Evolutionary conservation across 169 alveolate genomes (phyloP), one percentile per base, ranked within the genome.

Genomic region (Neospora caninum): DNA sequence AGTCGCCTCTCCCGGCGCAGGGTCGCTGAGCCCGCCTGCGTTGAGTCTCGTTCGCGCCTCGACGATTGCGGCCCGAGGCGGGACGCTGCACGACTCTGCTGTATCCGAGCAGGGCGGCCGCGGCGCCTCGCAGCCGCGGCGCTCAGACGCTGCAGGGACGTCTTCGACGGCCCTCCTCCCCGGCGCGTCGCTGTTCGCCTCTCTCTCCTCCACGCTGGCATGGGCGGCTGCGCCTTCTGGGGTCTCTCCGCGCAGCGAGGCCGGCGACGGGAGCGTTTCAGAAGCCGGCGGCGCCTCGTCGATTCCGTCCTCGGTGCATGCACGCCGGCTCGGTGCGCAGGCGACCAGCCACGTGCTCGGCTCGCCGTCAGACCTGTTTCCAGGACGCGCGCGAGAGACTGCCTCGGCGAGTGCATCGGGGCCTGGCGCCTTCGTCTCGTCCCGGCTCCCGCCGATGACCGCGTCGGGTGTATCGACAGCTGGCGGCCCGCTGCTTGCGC

Each of bases 161-260:
- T 49, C 58, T 49, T 64, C 87, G 45, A 0, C 87, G 42, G 7
- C 39, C 0, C 87, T 78, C n/a, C 45, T 9, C 2, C 43, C 89
- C 38, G 54, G 49, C 31, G 4, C 88, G 16, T 82, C 89, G 67
- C 49, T 82, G 10, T 82, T 82, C 38, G 89, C 89, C 34, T 43
- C 89, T 10, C 67, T 82, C 41, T 27, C 70, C 31, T 25, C 89
- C 18, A 42, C 67, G 39, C 38, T 82, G 89, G 13, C 89, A 13
- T 82, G 89, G 89, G 54, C 89, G 2, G 89, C 67, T 0, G 54
- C 67, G 54, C 41, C 89, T 4, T 18, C 89, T n/a, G 89, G 69
- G 41, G 31, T 31, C 38, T 45, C 67, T 31, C 89, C 54, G 36
- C n/a, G 89, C 34, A 82, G 89, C 54, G 67, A 36, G 41, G 69